Evolutionary conservation across 2,329 filamentous ascomycete genomes (phyloP).

Genomic region (Trichoderma oligosporum): DNA sequence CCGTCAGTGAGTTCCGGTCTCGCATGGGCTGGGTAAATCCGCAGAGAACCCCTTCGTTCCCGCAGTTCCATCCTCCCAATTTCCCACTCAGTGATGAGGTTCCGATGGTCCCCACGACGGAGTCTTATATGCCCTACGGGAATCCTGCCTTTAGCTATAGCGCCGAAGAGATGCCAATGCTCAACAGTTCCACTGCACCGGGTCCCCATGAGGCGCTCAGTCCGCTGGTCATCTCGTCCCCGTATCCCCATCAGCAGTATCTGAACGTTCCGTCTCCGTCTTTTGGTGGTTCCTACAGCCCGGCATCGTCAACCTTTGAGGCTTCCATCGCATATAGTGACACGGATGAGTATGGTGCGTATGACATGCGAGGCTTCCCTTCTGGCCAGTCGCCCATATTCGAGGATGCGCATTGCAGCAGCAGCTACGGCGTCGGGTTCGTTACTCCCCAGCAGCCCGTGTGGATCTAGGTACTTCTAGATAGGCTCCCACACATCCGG

Average conservation of each 20-base stretch:
- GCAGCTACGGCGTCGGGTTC: conserved; percentile 50
- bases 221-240: conserved; percentile 54
- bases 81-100: conserved; percentile 47
- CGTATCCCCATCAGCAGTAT: conserved; percentile 54
- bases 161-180: conserved; percentile 57
- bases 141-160: conserved; percentile 62
- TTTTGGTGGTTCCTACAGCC: conserved; percentile 56
- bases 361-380: conserved; percentile 44
- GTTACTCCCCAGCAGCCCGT: conserved; percentile 60
- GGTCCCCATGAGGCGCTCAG: conserved; percentile 45
- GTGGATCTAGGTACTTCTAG: conserved; percentile 51
- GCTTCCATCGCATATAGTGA: conserved; percentile 62
- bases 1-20: conserved; percentile 63
- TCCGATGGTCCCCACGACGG: conserved; percentile 39
- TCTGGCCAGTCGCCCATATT: conserved; percentile 45
- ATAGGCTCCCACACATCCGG: conserved; percentile 37
- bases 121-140: conserved; percentile 51
- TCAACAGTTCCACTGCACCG: conserved; percentile 46
- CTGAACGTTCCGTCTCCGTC: conserved; percentile 61
- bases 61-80: conserved; percentile 55
- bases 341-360: conserved; percentile 52
- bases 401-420: conserved; percentile 41
- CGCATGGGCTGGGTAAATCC: conserved; percentile 66
- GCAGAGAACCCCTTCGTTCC: conserved; percentile 56
- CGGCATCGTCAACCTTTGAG: conserved; percentile 60